Base-by-base conservation (phyloP, 768 basidiomycete species). In the Mycena galericulata region DNA sequence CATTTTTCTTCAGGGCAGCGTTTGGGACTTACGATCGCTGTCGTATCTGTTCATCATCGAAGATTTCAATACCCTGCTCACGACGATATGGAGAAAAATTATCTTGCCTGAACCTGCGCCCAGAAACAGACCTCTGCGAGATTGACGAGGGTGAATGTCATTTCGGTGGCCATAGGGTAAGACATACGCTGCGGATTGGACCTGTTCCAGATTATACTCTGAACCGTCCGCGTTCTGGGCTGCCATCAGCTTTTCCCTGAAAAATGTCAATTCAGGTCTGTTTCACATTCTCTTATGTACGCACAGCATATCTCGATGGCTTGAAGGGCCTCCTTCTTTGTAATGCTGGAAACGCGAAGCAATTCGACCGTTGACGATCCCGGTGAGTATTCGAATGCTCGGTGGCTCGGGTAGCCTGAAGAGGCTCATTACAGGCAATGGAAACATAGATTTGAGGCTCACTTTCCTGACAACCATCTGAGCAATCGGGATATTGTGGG, bases 91-190 rank as follows among this genome's bases (percentile, higher is more conserved):
- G 1, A 32, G 30, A 34, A 36, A 36, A 30, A 47, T 15, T 3
- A n/a, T 47, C 40, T 47, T 22, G 26, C 65, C 65, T 54, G 65
- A 67, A 27, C 65, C 65, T 0, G 65, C 65, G n/a, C 51, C 58
- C 6, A 67, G 58, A 47, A 56, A 32, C 29, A 34, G 38, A 8
- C 65, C 65, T 55, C 65, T 67, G n/a, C 34, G 20, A n/a, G 4
- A 40, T 27, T 17, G 29, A 10, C 15, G 4, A 32, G 1, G 24
- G 8, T 24, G 3, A 50, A 29, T 17, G 32, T 41, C 40, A 8
- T 22, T 34, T 30, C 9, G 8, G 53, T 27, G 27, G 47, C 0
- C 18, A n/a, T 38, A 12, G 24, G 32, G 29, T 32, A 7, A 36
- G 0, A 45, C 53, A n/a, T 55, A 67, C 65, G 40, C 43, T 24